These are phyloP conservation scores for Marasmius tenuissimus DNA, from an alignment of 1,284 basidiomycete species.

Conservation along the genomic window DNA sequence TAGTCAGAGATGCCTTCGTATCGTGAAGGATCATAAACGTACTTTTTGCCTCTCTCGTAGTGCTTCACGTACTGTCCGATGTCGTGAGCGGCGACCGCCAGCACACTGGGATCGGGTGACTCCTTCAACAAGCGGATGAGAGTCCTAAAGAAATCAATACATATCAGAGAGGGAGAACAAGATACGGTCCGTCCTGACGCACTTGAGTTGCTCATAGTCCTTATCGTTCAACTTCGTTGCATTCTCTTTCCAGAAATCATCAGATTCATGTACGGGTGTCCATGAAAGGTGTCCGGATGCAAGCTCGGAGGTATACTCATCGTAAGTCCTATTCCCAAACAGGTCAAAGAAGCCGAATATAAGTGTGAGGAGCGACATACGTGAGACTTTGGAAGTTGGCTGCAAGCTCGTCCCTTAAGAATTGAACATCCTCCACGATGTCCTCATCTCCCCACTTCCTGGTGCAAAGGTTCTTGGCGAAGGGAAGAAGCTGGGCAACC, in stretches of 20 bases:
- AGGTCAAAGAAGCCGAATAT: constrained; percentile 3
- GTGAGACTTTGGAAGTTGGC: constrained; percentile 86
- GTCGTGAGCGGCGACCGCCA: constrained; percentile 90
- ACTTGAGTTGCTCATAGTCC: constrained; percentile 83
- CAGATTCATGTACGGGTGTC: constrained; percentile 94
- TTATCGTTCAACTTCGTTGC: constrained; percentile 81
- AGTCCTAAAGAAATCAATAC: constrained; percentile 41
- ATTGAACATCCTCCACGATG: constrained; percentile 88
- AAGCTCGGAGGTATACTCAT: constrained; percentile 93
- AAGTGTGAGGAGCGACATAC: constrained; percentile 42
- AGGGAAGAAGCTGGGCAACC: constrained; percentile 83
- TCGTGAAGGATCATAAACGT: constrained; percentile 21
- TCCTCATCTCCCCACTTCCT: constrained; percentile 97
- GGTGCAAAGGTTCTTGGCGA: constrained; percentile 79
- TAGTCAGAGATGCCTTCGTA: neutral
- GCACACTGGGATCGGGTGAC: constrained; percentile 72
- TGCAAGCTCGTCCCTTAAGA: constrained; percentile 80
- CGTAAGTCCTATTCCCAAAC: constrained; percentile 74
- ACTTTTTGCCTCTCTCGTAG: constrained; percentile 90
- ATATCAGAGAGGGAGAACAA: neutral
- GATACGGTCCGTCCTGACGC: constrained; percentile 2
- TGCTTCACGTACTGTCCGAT: constrained; percentile 93
- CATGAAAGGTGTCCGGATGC: constrained; percentile 89
- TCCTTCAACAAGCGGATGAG: constrained; percentile 73
- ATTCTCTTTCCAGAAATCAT: constrained; percentile 98